A percentile compares a stretch with the other conserved stretches of the same genome.
These are phyloP conservation scores for Mycocentrospora acerina DNA, from an alignment of 2,329 filamentous ascomycete genomes.

Conservation along the genomic window DNA sequence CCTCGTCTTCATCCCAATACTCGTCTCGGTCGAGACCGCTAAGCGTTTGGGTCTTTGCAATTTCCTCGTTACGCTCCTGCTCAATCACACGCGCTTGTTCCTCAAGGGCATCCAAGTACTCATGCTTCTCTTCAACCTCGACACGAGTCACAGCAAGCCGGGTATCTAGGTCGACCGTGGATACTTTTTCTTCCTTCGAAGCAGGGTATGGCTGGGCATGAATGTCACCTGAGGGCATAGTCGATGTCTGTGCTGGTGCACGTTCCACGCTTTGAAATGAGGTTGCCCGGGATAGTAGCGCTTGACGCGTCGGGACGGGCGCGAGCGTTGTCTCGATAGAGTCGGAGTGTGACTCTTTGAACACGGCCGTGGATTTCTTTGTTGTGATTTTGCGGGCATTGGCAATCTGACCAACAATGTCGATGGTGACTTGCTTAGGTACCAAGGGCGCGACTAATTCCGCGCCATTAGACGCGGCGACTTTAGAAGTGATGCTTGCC, in stretches of 20 bases:
- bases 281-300: constrained; percentile 22
- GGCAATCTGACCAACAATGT: constrained; percentile 33
- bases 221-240: constrained; percentile 11
- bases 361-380: constrained; percentile 57
- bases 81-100: constrained; percentile 39
- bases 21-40: constrained; percentile 60
- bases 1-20: constrained; percentile 72
- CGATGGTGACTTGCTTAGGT: constrained; percentile 25
- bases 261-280: constrained; percentile 26
- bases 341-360: constrained; percentile 50
- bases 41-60: constrained; percentile 28
- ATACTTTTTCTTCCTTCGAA: constrained; percentile 12
- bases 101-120: constrained; percentile 43
- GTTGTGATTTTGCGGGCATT: constrained; percentile 50
- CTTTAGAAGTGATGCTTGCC: constrained; percentile 24
- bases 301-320: constrained; percentile 22
- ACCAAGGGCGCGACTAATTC: constrained; percentile 19
- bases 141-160: constrained; percentile 9
- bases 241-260: constrained; percentile 19
- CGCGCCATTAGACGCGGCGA: constrained; percentile 15
- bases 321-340: constrained; percentile 16
- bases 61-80: constrained; percentile 39
- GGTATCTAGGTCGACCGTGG: constrained; percentile 7
- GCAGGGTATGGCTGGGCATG: background rate
- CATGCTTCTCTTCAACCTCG: constrained; percentile 30